These are phyloP conservation scores for Nicotiana knightiana DNA, from an alignment of 257 asterid species.

Conservation along the genomic window DNA sequence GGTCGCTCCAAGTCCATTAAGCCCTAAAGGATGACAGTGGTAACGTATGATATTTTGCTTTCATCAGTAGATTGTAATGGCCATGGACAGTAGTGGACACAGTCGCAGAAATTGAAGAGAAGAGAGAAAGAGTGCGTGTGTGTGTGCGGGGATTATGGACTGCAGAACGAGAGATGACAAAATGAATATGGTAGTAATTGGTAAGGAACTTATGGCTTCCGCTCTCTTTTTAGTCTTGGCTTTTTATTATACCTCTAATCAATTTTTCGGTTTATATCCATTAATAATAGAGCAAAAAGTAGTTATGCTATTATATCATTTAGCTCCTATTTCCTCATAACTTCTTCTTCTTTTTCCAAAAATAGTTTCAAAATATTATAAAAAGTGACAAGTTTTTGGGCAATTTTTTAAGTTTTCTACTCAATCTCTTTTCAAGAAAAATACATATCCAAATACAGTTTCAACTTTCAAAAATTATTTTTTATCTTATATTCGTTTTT, in stretches of 20 bases:
- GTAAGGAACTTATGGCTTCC: background rate
- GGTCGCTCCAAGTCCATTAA: slow-evolving; percentile 56
- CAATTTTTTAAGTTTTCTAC: too few relatives aligned
- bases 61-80: background rate
- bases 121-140: slow-evolving; percentile 7
- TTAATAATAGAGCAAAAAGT: background rate
- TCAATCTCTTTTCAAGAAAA: too few relatives aligned
- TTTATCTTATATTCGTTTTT: too few relatives aligned
- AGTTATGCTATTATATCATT: background rate
- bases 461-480: too few relatives aligned
- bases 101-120: background rate
- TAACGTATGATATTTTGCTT: background rate
- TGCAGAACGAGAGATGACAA: background rate
- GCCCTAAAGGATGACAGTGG: background rate
- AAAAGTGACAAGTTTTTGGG: too few relatives aligned
- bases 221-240: background rate
- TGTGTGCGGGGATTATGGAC: background rate
- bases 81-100: background rate
- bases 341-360: too few relatives aligned
- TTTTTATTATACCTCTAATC: background rate
- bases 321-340: too few relatives aligned
- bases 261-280: background rate
- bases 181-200: background rate
- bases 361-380: too few relatives aligned
- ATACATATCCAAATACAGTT: too few relatives aligned